Conservation (phyloP, 1,284 basidiomycete species). For the Lentinula novae-zelandiae region DNA sequence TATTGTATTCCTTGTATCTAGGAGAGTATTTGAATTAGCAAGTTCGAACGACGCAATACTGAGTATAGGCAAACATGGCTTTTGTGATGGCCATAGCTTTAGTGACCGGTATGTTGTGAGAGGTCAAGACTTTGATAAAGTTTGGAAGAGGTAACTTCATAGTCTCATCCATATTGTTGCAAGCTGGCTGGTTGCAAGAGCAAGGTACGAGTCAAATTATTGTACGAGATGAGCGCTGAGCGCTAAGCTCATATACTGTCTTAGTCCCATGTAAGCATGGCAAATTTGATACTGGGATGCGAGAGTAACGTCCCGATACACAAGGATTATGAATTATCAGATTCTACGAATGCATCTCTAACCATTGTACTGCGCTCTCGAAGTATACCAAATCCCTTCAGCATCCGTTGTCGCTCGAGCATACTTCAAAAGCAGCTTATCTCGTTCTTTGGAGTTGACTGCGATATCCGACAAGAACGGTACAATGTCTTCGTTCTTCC, state of each 20-base stretch:
- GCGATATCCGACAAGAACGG: conserved; percentile 82
- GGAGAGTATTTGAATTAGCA: neutral
- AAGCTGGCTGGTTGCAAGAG: neutral
- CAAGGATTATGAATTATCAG: no score
- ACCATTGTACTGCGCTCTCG: conserved; percentile 51
- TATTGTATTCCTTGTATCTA: conserved; percentile 77
- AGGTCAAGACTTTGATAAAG: conserved; percentile 73
- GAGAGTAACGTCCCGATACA: no score
- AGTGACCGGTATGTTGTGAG: conserved; percentile 58
- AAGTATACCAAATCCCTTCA: conserved; percentile 69
- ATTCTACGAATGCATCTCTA: conserved; percentile 16
- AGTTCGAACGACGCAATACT: conserved; percentile 20
- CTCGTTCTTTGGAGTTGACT: conserved; percentile 79
- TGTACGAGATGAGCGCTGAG: no score
- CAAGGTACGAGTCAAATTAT: no score
- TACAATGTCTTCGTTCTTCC: conserved; percentile 76
- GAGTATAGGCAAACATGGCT: conserved; percentile 54
- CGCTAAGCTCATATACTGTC: no score
- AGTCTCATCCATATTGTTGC: conserved; percentile 19
- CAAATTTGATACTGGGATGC: no score
- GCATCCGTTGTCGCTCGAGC: conserved; percentile 72
- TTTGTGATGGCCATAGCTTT: conserved; percentile 76
- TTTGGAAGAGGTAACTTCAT: conserved; percentile 61
- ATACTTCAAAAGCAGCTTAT: conserved; percentile 83
- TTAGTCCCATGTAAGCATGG: no score